Evolutionary conservation across 2,329 filamentous ascomycete species (phyloP), one percentile per base, ranked within the genome.

Genomic region (Coniochaeta sp.): DNA sequence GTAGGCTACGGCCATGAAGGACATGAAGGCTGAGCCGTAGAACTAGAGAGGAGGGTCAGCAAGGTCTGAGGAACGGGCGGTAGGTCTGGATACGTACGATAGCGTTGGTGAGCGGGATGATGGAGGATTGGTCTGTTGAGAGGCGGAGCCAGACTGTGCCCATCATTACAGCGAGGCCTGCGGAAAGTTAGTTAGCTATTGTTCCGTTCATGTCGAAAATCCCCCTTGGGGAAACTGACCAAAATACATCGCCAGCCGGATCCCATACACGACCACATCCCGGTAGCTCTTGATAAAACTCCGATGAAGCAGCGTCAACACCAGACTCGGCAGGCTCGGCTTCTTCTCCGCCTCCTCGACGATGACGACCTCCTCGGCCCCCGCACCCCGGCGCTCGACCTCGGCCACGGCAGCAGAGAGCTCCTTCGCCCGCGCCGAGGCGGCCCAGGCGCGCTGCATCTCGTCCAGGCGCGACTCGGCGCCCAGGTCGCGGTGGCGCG

Each of bases 131-230:
- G 0, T 80, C 76, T 0, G 87, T 80, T 4, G 81, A 75, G 2
- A 96, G 79, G 6, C 91, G 85, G 16, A 96, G 76, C 87, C 90
- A 96, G 14, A 96, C 89, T 0, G 91, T 96, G 6, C 91, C 91
- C 88, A 93, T 92, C 83, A 95, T 88, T 66, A 95, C 84, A 1
- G 90, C 90, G 17, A 96, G 79, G 0, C 85, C 84, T 66, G 40
- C 65, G 56, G 36, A 62, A 24, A n/a, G n/a, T n/a, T n/a, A n/a
- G 40, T 56, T 52, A 43, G 54, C 34, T 34, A 6, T n/a, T n/a
- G 6, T 38, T 28, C 33, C 33, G 12, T n/a, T 40, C 16, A 19
- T 22, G 44, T n/a, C 22, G 44, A 24, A 68, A 64, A 4, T 31
- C 4, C 61, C 72, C 47, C 66, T n/a, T 11, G 31, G 34, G 34